These are phyloP conservation scores for Plasmodium sp. DNA, from an alignment of 169 alveolate genomes.

Conservation along the genomic window DNA sequence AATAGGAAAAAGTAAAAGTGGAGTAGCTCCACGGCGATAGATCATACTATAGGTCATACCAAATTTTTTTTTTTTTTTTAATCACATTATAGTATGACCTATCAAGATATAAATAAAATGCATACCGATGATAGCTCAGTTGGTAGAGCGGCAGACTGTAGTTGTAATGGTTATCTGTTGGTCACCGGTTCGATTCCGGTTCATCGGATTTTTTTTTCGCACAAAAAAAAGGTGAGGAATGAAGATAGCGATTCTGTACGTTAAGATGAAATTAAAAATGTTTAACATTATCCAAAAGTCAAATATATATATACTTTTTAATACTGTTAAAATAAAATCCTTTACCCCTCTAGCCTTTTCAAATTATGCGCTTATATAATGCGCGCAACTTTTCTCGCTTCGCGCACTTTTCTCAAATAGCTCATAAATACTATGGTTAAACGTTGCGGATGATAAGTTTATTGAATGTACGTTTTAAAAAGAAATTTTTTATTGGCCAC, in stretches of 20 bases:
- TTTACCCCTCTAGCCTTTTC: background rate
- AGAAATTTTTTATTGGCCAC: background rate
- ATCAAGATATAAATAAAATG: background rate
- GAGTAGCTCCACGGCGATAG: background rate
- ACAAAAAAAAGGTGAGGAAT: background rate
- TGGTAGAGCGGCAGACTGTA: conserved; percentile 98
- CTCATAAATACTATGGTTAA: background rate
- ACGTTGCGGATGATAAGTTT: background rate
- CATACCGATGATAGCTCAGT: conserved; percentile 96
- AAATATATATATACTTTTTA: background rate
- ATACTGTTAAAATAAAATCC: background rate
- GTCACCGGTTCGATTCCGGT: conserved; percentile 98
- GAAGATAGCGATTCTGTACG: background rate
- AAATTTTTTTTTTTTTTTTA: background rate
- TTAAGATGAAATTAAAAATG: background rate
- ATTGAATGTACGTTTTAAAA: background rate
- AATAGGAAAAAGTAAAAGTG: background rate
- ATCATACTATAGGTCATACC: background rate
- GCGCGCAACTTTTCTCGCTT: background rate
- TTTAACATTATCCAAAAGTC: background rate
- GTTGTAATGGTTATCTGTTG: conserved; percentile 94
- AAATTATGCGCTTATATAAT: background rate
- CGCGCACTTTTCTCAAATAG: background rate
- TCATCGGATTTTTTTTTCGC: conserved; percentile 90
- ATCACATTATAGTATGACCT: background rate